Conservation (phyloP, 1,139 yeast species). For the Pichia terricola region DNA sequence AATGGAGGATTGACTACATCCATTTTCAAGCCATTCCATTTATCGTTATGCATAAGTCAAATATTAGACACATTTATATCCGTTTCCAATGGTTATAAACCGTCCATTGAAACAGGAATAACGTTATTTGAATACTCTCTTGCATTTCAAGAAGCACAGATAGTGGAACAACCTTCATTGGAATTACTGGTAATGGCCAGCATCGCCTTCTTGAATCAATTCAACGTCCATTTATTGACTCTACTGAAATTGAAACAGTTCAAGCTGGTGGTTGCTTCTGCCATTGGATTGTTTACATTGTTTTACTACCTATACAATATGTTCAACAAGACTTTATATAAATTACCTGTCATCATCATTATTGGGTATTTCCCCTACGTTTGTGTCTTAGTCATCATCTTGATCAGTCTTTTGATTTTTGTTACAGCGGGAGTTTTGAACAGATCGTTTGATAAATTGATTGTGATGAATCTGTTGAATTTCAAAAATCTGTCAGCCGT, state of each 20-base stretch:
- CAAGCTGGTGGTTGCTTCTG: slow-evolving; percentile 52
- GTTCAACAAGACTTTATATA: slow-evolving; percentile 30
- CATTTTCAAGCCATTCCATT: slow-evolving; percentile 55
- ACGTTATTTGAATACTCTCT: slow-evolving; percentile 67
- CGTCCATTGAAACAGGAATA: slow-evolving; percentile 58
- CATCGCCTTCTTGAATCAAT: slow-evolving; percentile 45
- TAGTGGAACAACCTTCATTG: slow-evolving; percentile 33
- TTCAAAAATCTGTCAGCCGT: slow-evolving; percentile 25
- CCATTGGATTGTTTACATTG: slow-evolving; percentile 45
- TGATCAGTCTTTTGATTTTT: slow-evolving; percentile 42
- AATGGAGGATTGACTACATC: slow-evolving; percentile 41
- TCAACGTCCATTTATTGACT: slow-evolving; percentile 51
- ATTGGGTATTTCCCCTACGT: slow-evolving; percentile 57
- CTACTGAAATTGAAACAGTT: slow-evolving; percentile 37
- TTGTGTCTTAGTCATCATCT: slow-evolving; percentile 39
- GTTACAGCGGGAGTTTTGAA: slow-evolving; percentile 50
- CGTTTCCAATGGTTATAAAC: slow-evolving; percentile 47
- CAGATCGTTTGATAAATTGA: slow-evolving; percentile 40
- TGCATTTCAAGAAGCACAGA: slow-evolving; percentile 56
- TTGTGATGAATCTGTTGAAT: slow-evolving; percentile 41
- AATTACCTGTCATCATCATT: slow-evolving; percentile 47
- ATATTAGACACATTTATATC: slow-evolving; percentile 64
- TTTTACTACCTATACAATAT: slow-evolving; percentile 22
- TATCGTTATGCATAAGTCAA: slow-evolving; percentile 53
- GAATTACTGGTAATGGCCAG: slow-evolving; percentile 44